Base-by-base conservation (phyloP, 345 rosid genomes). In the Ceriops tagal region DNA sequence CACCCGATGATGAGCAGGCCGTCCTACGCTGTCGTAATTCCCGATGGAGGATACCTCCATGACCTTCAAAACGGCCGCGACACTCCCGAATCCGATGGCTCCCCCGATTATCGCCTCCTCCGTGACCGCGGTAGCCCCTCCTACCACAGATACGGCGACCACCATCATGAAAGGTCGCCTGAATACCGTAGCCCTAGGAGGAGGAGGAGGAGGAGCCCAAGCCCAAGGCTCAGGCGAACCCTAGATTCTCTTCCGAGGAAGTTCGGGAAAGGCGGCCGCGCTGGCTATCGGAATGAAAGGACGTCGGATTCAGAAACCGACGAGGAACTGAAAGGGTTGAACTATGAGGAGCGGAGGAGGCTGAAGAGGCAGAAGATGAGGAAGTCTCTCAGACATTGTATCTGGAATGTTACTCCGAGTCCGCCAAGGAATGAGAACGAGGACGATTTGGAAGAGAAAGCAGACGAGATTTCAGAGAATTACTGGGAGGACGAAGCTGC, bases 331-430 rank as follows among this genome's bases (percentile, higher is more conserved):
- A 90, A 78, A 35, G 93, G 98, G 55, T 76, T 96, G 82, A 85
- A 82, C 68, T 82, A 69, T 24, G 96, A 89, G 77, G 99, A 96
- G 79, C 81, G 82, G 69, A 71, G 98, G 85, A 84, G 98, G 74
- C 78, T 79, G 73, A 96, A 89, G 83, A 88, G 97, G 78, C 93
- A 90, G 81, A 90, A 90, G 86, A 60, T 89, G 96, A 86, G 98
- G 80, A 92, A 84, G 69, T 53, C 81, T 0, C 65, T 78, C 53
- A 71, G 70, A 34, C 92, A 88, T 77, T 72, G 80, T 49, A 77
- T 95, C 26, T 96, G 99, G 98, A 74, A 74, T 66, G 80, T 78
- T 46, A 82, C 96, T 3, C 97, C 97, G 51, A 93, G 95, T 80
- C 97, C 97, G 31, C 89, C 92, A 15, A 78, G 93, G 81, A 51